Evolutionary conservation across 2,329 filamentous ascomycete genomes (phyloP).

Genomic region (Cladosporium sp.): DNA sequence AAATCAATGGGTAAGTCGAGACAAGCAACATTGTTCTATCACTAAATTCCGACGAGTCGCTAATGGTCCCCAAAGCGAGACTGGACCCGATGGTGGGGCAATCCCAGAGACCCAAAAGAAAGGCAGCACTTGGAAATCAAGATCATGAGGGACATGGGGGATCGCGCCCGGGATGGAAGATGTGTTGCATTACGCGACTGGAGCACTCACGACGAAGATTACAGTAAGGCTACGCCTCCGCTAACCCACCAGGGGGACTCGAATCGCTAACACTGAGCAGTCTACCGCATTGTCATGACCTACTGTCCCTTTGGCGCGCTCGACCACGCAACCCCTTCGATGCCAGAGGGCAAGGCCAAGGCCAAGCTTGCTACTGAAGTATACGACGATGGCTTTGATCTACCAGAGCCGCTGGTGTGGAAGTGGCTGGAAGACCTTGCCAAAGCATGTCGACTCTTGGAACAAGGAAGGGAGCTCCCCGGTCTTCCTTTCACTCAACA

Average conservation of each 20-base stretch:
- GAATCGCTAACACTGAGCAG: background rate
- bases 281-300: conserved; percentile 16
- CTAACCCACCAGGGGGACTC: background rate
- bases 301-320: conserved; percentile 10
- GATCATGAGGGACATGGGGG: conserved; percentile 5
- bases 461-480: background rate
- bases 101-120: background rate
- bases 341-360: background rate
- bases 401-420: conserved; percentile 22
- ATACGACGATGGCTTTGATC: background rate
- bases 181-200: background rate
- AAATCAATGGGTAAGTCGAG: background rate
- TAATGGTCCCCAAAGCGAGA: background rate
- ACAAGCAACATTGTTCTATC: no score
- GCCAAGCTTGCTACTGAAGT: background rate
- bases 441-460: conserved; percentile 14
- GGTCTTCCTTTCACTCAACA: background rate
- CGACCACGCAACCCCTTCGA: background rate
- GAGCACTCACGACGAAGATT: background rate
- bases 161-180: background rate
- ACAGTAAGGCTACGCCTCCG: background rate
- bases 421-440: conserved; percentile 17
- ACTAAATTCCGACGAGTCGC: background rate
- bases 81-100: background rate
- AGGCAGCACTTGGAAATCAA: conserved; percentile 2